A percentile compares a stretch with the other conserved stretches of the same genome.
phyloP scores from a whole-genome alignment of 1,139 yeast species.

The Lodderomyces parapsilosis region DNA sequence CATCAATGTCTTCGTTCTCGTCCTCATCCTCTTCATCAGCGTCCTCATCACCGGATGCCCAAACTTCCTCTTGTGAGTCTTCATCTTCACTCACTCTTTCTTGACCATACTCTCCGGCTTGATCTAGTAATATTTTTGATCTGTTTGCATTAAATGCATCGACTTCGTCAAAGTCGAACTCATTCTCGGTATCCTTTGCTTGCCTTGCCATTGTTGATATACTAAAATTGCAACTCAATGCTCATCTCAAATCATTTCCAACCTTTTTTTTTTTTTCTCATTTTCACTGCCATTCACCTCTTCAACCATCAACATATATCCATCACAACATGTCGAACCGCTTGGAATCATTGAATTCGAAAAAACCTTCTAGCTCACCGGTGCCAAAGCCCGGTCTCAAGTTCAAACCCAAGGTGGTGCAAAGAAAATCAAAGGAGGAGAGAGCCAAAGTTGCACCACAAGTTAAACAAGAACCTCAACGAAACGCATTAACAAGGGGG shows the following conservation, averaged over 20 bases:
- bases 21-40: constrained; percentile 30
- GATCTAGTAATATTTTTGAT: constrained; percentile 59
- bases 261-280: background rate
- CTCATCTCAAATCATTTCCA: constrained; percentile 12
- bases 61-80: constrained; percentile 28
- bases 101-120: constrained; percentile 48
- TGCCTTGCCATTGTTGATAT: background rate
- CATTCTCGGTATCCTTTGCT: constrained; percentile 17
- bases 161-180: constrained; percentile 58
- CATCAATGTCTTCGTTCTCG: constrained; percentile 38
- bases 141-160: constrained; percentile 69
- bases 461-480: constrained; percentile 32
- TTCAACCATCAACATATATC: background rate
- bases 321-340: constrained; percentile 37
- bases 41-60: constrained; percentile 22
- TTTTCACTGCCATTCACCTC: background rate
- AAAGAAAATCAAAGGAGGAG: constrained; percentile 79
- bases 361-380: constrained; percentile 19
- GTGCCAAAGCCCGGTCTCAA: constrained; percentile 50
- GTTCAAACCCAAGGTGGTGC: constrained; percentile 82
- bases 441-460: constrained; percentile 74
- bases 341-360: constrained; percentile 42
- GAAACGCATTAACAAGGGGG: constrained; percentile 21
- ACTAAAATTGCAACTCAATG: constrained; percentile 3
- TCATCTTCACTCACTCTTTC: constrained; percentile 38